Conservation (phyloP, 2,329 filamentous ascomycete species). For the Tolypocladium tundrense region DNA sequence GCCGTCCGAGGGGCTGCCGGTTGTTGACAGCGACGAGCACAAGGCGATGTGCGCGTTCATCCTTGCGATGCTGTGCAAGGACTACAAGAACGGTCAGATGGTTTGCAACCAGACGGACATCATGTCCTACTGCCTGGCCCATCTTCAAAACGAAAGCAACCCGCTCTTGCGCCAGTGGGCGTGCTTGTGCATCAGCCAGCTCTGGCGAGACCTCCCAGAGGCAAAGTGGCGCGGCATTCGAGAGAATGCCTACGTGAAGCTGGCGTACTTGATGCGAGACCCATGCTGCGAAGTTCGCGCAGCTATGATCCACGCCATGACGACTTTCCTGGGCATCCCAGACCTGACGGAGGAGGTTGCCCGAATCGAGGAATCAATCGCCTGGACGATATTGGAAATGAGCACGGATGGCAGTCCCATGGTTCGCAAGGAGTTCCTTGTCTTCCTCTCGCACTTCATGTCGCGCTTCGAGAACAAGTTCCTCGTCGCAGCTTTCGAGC, state of each 20-base stretch:
- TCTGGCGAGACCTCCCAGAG: slow-evolving; percentile 85
- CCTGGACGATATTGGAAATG: slow-evolving; percentile 83
- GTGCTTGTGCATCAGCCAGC: slow-evolving; percentile 86
- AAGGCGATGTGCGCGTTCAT: slow-evolving; percentile 99
- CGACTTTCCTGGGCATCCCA: slow-evolving; percentile 86
- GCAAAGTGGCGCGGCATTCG: slow-evolving; percentile 95
- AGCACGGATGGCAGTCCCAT: slow-evolving; percentile 88
- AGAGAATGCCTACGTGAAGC: slow-evolving; percentile 70
- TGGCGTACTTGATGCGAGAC: slow-evolving; percentile 74
- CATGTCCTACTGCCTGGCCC: slow-evolving; percentile 75
- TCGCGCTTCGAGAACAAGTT: slow-evolving; percentile 88
- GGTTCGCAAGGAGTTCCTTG: slow-evolving; percentile 84
- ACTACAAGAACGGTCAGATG: slow-evolving; percentile 81
- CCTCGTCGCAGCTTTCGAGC: slow-evolving; percentile 82
- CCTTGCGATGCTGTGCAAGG: slow-evolving; percentile 91
- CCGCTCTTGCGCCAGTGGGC: slow-evolving; percentile 89
- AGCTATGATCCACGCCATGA: slow-evolving; percentile 87
- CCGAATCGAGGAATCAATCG: slow-evolving; percentile 82
- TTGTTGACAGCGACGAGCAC: slow-evolving; percentile 85
- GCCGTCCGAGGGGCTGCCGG: slow-evolving; percentile 70
- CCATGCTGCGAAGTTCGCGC: slow-evolving; percentile 86
- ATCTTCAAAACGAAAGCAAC: slow-evolving; percentile 79
- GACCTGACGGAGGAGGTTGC: slow-evolving; percentile 87
- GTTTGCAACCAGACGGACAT: slow-evolving; percentile 87
- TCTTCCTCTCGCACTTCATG: slow-evolving; percentile 89